These are phyloP conservation scores for Suillus subaureus DNA, from an alignment of 768 basidiomycete species.

Conservation along the genomic window DNA sequence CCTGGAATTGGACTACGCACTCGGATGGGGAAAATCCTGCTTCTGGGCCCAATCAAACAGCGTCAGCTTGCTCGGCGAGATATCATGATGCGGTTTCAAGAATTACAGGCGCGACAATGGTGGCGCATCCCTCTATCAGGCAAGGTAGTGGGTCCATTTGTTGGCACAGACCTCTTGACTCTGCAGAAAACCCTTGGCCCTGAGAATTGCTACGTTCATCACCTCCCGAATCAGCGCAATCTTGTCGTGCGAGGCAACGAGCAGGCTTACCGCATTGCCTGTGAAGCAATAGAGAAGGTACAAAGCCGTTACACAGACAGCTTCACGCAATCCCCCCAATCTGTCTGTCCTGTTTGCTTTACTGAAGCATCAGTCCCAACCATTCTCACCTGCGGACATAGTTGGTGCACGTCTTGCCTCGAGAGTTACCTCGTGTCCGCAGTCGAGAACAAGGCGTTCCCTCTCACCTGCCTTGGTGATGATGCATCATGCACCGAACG, in stretches of 20 bases:
- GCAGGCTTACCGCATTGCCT: conserved; percentile 33
- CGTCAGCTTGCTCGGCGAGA: conserved; percentile 44
- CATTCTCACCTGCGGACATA: conserved; percentile 63
- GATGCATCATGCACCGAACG: conserved; percentile 56
- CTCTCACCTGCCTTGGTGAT: conserved; percentile 73
- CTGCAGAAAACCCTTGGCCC: conserved; percentile 55
- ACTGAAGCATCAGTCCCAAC: conserved; percentile 53
- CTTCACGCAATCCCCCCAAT: conserved; percentile 15
- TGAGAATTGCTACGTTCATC: conserved; percentile 59
- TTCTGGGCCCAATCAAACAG: conserved; percentile 48
- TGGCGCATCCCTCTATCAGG: conserved; percentile 51
- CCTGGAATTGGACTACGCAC: conserved; percentile 42
- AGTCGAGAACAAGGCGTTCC: conserved; percentile 61
- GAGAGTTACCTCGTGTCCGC: conserved; percentile 58
- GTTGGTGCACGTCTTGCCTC: conserved; percentile 68
- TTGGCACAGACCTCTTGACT: conserved; percentile 45
- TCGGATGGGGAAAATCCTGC: conserved; percentile 43
- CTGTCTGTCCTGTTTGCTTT: conserved; percentile 72
- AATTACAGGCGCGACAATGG: conserved; percentile 44
- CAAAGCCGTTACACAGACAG: conserved; percentile 24
- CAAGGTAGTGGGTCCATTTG: conserved; percentile 46
- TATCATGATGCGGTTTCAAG: conserved; percentile 50
- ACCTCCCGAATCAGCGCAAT: conserved; percentile 30
- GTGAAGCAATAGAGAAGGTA: conserved; percentile 44
- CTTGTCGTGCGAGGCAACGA: conserved; percentile 63